phyloP scores from a whole-genome alignment of 2,329 filamentous ascomycete species.

The Trichoderma sp. region DNA sequence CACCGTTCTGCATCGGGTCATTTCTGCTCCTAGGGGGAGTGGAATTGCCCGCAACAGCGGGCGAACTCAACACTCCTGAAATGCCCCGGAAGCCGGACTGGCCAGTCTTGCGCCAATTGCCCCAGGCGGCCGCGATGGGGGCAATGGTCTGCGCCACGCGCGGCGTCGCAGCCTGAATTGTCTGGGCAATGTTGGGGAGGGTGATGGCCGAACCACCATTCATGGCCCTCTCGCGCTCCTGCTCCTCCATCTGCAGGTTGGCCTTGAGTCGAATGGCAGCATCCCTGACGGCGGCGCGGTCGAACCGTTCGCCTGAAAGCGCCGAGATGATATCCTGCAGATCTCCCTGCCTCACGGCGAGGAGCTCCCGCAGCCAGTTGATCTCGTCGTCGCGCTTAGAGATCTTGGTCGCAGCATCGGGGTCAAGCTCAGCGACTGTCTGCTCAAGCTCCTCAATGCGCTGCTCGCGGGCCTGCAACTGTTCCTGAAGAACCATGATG shows the following conservation, averaged over 20 bases:
- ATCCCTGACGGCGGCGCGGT: constrained; percentile 79
- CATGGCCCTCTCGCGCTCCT: constrained; percentile 85
- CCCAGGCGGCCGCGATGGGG: constrained; percentile 85
- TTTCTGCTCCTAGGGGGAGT: constrained; percentile 66
- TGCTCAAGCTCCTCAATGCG: constrained; percentile 86
- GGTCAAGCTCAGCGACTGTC: constrained; percentile 67
- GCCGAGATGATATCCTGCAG: constrained; percentile 87
- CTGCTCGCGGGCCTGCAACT: constrained; percentile 89
- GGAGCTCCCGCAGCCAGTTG: constrained; percentile 88
- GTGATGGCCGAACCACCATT: constrained; percentile 67
- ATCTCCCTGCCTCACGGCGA: constrained; percentile 87
- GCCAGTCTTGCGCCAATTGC: constrained; percentile 81
- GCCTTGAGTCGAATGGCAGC: constrained; percentile 90
- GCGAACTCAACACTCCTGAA: constrained; percentile 51
- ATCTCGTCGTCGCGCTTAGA: constrained; percentile 94
- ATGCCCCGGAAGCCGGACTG: constrained; percentile 54
- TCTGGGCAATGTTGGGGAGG: constrained; percentile 75
- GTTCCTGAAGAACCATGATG: constrained; percentile 94
- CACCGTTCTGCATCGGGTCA: constrained; percentile 52
- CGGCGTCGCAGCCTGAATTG: constrained; percentile 77
- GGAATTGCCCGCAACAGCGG: constrained; percentile 45
- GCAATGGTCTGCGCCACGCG: constrained; percentile 82
- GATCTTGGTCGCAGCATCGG: constrained; percentile 77
- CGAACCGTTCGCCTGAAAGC: constrained; percentile 72
- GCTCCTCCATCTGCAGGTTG: constrained; percentile 96